Percentiles rank a stretch among this genome's conserved stretches.
phyloP scores from a whole-genome alignment of 495 filamentous ascomycete species.

The Bacidia gigantensis region DNA sequence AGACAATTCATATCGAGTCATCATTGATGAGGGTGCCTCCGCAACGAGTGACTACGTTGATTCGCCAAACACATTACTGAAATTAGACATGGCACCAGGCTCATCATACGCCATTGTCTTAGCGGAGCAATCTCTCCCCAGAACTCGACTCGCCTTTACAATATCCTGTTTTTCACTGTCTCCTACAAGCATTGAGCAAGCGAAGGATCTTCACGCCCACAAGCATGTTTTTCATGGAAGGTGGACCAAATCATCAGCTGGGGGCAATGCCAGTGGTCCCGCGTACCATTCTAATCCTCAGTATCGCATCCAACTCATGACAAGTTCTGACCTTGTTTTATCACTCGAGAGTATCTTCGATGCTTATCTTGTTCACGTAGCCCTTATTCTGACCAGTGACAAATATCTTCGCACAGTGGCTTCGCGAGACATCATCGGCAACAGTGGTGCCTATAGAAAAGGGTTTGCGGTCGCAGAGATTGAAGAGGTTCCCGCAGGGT shows the following conservation, averaged over 20 bases:
- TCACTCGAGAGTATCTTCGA: constrained; percentile 48
- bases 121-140: constrained; percentile 60
- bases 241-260: constrained; percentile 71
- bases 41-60: constrained; percentile 76
- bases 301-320: constrained; percentile 49
- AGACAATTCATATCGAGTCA: constrained; percentile 57
- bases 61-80: constrained; percentile 79
- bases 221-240: constrained; percentile 37
- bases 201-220: constrained; percentile 43
- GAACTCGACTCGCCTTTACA: constrained; percentile 62
- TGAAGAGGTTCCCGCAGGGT: constrained; percentile 43
- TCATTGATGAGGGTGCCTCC: constrained; percentile 50
- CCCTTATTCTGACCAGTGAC: constrained; percentile 63
- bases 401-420: constrained; percentile 52
- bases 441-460: constrained; percentile 72
- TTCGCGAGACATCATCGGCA: constrained; percentile 61
- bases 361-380: constrained; percentile 64
- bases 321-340: constrained; percentile 46
- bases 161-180: constrained; percentile 61
- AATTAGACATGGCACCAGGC: constrained; percentile 46
- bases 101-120: constrained; percentile 64
- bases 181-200: constrained; percentile 43
- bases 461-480: constrained; percentile 58
- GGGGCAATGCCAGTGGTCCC: constrained; percentile 65
- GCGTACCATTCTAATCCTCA: constrained; percentile 77